Conservation (phyloP, 139 green algal species). For the Cymbomonas tetramitiformis region DNA sequence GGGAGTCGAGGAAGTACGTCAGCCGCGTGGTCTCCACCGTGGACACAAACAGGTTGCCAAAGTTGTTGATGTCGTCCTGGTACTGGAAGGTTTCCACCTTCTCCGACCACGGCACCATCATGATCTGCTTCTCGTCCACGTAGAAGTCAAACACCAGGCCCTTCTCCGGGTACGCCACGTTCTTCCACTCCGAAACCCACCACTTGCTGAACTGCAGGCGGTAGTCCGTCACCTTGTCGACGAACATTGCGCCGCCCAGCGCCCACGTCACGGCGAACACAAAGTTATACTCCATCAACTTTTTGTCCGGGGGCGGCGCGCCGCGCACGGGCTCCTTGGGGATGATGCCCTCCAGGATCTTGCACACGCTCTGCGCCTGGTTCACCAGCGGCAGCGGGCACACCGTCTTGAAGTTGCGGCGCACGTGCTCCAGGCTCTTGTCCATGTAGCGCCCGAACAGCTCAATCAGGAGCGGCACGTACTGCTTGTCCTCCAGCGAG, state of each 20-base stretch:
- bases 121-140: slow-evolving; percentile 49
- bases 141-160: slow-evolving; percentile 81
- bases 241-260: slow-evolving; percentile 69
- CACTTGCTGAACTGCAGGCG: slow-evolving; percentile 69
- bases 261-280: slow-evolving; percentile 82
- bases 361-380: slow-evolving; percentile 73
- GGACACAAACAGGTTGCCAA: slow-evolving; percentile 63
- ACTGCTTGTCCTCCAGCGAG: slow-evolving; percentile 44
- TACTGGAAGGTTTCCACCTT: slow-evolving; percentile 45
- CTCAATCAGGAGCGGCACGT: slow-evolving; percentile 54
- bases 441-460: slow-evolving; percentile 78
- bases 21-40: slow-evolving; percentile 72
- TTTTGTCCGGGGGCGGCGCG: slow-evolving; percentile 52
- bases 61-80: slow-evolving; percentile 21
- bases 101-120: slow-evolving; percentile 61
- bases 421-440: slow-evolving; percentile 59
- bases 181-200: slow-evolving; percentile 60
- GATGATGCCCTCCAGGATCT: slow-evolving; percentile 79
- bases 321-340: too few relatives aligned
- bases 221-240: slow-evolving; percentile 69
- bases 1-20: slow-evolving; percentile 61
- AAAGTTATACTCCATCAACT: slow-evolving; percentile 77
- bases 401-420: slow-evolving; percentile 66
- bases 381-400: slow-evolving; percentile 57
- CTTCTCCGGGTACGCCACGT: slow-evolving; percentile 53